phyloP scores from a whole-genome alignment of 257 asterid genomes.

The Plantago major region DNA sequence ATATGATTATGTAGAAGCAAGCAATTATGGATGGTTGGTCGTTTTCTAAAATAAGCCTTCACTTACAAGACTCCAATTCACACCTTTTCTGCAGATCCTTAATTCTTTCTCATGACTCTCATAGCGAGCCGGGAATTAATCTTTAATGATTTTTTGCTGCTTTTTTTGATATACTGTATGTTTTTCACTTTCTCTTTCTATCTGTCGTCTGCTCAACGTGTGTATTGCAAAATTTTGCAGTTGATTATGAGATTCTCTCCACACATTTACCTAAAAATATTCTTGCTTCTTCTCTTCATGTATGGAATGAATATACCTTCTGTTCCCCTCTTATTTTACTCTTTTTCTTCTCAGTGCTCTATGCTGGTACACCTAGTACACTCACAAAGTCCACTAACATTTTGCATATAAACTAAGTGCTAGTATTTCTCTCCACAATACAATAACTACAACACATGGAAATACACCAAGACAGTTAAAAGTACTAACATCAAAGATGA shows the following conservation, averaged over 20 bases:
- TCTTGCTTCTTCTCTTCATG: conserved; percentile 32
- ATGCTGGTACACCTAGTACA: conserved; percentile 1
- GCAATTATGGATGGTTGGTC: conserved; percentile 64
- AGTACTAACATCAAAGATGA: too few relatives aligned
- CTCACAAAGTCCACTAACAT: not conserved
- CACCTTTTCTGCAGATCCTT: conserved; percentile 70
- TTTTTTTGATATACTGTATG: conserved; percentile 1
- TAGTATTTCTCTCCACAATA: too few relatives aligned
- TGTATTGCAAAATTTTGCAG: conserved; percentile 12
- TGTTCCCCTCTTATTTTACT: conserved; percentile 29
- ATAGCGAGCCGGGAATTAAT: not conserved
- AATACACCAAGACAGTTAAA: too few relatives aligned
- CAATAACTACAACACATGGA: too few relatives aligned
- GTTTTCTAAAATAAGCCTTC: conserved; percentile 71
- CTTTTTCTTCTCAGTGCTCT: not conserved
- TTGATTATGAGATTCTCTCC: conserved; percentile 48
- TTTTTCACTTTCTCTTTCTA: conserved; percentile 10
- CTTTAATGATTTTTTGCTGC: not conserved
- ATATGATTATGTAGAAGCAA: not conserved
- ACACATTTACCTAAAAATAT: conserved; percentile 51
- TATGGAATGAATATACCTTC: conserved; percentile 63
- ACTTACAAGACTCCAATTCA: conserved; percentile 73
- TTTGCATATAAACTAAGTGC: too few relatives aligned
- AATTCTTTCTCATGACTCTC: conserved; percentile 11
- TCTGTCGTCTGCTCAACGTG: conserved; percentile 9